phyloP scores from a whole-genome alignment of 345 rosid species.

The Zanthoxylum bungeanum region DNA sequence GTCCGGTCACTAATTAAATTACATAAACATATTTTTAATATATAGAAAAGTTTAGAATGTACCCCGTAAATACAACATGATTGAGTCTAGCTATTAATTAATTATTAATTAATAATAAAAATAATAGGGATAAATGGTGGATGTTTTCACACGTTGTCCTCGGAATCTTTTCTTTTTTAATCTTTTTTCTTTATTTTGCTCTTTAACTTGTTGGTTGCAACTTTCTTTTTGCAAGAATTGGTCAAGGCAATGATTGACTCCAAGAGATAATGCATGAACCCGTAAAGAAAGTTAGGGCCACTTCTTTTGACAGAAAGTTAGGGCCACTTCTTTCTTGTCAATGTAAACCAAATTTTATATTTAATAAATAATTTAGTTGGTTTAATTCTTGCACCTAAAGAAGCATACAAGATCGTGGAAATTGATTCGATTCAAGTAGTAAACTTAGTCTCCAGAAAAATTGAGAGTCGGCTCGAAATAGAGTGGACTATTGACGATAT shows the following conservation, averaged over 20 bases:
- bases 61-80: neutral
- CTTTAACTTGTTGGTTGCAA: neutral
- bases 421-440: no score
- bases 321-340: slow-evolving; percentile 12
- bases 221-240: neutral
- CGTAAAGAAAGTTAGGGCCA: neutral
- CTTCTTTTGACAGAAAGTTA: no score
- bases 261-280: slow-evolving; percentile 11
- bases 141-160: neutral
- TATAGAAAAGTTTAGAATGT: neutral
- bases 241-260: slow-evolving; percentile 10
- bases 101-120: neutral
- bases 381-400: no score
- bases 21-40: neutral
- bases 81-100: neutral
- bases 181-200: neutral
- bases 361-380: no score
- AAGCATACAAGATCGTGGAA: no score
- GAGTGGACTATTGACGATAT: no score
- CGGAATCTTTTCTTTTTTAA: neutral
- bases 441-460: no score
- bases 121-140: neutral
- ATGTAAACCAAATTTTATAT: no score
- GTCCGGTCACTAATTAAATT: neutral
- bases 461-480: no score